These are phyloP conservation scores for Chrysosphaeria jannelii DNA, from an alignment of 2,329 filamentous ascomycete genomes.

Conservation along the genomic window DNA sequence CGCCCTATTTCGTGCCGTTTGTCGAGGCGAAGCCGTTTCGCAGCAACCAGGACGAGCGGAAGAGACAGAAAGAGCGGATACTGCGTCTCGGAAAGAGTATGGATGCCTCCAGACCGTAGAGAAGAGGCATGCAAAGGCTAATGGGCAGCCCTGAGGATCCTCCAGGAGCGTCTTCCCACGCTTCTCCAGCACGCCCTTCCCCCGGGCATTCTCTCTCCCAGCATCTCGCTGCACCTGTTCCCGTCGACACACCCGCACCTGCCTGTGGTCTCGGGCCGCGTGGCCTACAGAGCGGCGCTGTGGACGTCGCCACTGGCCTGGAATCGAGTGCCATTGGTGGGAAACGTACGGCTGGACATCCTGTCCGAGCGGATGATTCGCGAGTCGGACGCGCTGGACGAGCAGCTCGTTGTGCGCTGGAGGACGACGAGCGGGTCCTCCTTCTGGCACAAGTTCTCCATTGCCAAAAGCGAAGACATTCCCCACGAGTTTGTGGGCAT, in stretches of 20 bases:
- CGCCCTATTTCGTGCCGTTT: too few relatives aligned
- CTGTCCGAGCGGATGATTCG: slow-evolving; percentile 67
- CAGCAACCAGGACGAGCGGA: slow-evolving; percentile 1
- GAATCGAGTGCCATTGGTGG: slow-evolving; percentile 73
- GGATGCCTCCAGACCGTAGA: slow-evolving; percentile 6
- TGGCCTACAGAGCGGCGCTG: slow-evolving; percentile 73
- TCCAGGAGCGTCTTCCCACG: slow-evolving; percentile 35
- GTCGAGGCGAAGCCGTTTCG: too few relatives aligned
- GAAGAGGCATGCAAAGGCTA: too few relatives aligned
- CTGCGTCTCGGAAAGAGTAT: slow-evolving; percentile 31
- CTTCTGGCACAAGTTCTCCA: background rate
- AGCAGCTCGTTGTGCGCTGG: slow-evolving; percentile 82
- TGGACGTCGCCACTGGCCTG: slow-evolving; percentile 93
- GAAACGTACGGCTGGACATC: slow-evolving; percentile 69
- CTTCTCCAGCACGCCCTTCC: slow-evolving; percentile 36
- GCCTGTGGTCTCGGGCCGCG: slow-evolving; percentile 66
- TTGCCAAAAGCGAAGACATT: background rate
- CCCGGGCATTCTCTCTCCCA: slow-evolving; percentile 45
- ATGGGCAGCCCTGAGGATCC: slow-evolving; percentile 24
- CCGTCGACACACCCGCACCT: slow-evolving; percentile 61
- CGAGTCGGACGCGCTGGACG: slow-evolving; percentile 26
- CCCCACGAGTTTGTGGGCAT: slow-evolving; percentile 47
- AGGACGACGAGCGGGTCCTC: slow-evolving; percentile 23
- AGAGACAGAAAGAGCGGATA: slow-evolving; percentile 20
- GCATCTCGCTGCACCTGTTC: slow-evolving; percentile 41